Conservation (phyloP, 331 rosid species). For the Rosa hybrid region DNA sequence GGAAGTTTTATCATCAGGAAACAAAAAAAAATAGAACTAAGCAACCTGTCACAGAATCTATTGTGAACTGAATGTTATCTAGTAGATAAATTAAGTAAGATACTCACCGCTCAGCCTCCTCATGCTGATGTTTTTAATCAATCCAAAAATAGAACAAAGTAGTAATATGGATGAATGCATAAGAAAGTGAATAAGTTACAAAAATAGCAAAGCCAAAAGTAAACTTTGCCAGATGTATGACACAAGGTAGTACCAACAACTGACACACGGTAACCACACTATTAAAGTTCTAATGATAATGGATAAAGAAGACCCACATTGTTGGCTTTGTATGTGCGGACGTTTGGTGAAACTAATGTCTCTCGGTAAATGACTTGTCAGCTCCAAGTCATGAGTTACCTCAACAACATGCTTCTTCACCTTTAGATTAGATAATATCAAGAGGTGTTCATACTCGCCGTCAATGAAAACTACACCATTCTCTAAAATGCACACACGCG, state of each 20-base stretch:
- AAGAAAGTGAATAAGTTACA: no score
- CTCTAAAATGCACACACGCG: neutral
- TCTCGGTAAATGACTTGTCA: neutral
- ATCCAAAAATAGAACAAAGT: no score
- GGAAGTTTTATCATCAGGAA: neutral
- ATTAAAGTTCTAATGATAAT: neutral
- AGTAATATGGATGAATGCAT: no score
- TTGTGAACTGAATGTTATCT: slow-evolving; percentile 6
- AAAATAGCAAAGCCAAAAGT: neutral
- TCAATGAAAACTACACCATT: neutral
- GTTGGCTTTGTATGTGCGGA: neutral
- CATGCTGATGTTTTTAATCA: slow-evolving; percentile 50
- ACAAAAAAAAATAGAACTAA: neutral
- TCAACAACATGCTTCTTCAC: neutral
- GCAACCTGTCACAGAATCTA: neutral
- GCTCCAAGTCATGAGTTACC: neutral
- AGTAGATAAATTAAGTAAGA: slow-evolving; percentile 17
- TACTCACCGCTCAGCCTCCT: slow-evolving; percentile 93
- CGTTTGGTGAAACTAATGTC: neutral
- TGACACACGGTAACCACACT: neutral
- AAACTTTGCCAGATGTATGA: neutral
- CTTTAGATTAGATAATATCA: no score
- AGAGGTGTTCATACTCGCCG: neutral
- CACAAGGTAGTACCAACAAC: neutral
- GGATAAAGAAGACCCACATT: neutral